Evolutionary conservation across 495 filamentous ascomycete species (phyloP), one percentile per base, ranked within the genome.

Genomic region (Penicillium angulare): DNA sequence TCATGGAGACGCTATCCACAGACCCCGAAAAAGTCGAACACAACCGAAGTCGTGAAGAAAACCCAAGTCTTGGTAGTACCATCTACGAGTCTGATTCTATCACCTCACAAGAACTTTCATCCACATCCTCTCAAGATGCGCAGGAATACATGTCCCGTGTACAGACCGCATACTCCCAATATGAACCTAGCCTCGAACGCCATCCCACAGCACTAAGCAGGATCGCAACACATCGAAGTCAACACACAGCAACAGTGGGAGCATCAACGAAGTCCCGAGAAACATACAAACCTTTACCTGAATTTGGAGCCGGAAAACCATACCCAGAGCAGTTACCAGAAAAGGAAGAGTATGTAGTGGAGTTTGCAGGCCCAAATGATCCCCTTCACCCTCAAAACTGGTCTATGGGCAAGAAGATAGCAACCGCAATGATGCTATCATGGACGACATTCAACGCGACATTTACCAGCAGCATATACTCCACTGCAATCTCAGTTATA

Each of bases 271-370:
- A 71, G 54, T 76, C 71, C 13, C 65, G 75, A 23, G 63, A 71
- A 44, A 79, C 76, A 0, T 77, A 61, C 57, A 85, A 74, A 58
- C 83, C 86, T 24, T 55, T 82, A 46, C 79, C 80, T 4, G 67
- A 69, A 8, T 80, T 83, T 55, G 89, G 89, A 9, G 86, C 77
- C 47, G 89, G 89, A 1, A 93, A 91, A 65, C 79, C 86, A 9
- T 91, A 85, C 67, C 90, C 89, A 8, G 88, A 87, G 3, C 74
- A 67, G 0, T 64, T 95, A 33, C 88, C 88, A 5, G 81, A 81
- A 18, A 77, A 79, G 56, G 90, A 93, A 57, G 83, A 86, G 50
- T 95, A 93, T 72, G 88, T 95, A 2, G 90, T 96, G 15, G 90
- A 92, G 56, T 95, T 44, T 16, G 2, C 41, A 1, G 41, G 41